These are phyloP conservation scores for Aspergillus homomorphus DNA, from an alignment of 495 filamentous ascomycete species.

Conservation along the genomic window DNA sequence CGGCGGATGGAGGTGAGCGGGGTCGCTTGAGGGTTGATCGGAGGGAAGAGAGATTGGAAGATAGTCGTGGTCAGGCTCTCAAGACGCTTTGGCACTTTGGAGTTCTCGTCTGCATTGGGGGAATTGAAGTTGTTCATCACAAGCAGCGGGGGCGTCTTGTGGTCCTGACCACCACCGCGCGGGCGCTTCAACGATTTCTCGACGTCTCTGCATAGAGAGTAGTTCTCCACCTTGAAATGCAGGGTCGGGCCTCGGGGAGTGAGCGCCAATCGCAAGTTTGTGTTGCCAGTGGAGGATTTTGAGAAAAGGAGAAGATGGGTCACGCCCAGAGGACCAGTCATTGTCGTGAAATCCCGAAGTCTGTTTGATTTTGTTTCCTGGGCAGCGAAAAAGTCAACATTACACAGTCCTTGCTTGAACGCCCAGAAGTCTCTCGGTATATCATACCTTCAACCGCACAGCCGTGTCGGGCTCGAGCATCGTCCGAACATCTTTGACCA, in stretches of 20 bases:
- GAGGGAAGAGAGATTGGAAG: slow-evolving; percentile 95
- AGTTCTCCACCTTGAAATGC: slow-evolving; percentile 93
- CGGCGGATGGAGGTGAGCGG: slow-evolving; percentile 85
- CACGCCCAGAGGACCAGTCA: slow-evolving; percentile 93
- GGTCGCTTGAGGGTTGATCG: slow-evolving; percentile 88
- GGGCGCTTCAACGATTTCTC: slow-evolving; percentile 77
- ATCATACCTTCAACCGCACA: slow-evolving; percentile 63
- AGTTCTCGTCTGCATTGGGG: slow-evolving; percentile 50
- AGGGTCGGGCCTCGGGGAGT: slow-evolving; percentile 90
- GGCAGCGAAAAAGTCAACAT: background rate
- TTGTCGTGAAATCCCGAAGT: slow-evolving; percentile 87
- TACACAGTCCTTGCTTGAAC: background rate
- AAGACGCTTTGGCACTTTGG: slow-evolving; percentile 77
- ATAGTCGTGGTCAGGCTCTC: slow-evolving; percentile 90
- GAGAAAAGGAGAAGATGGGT: slow-evolving; percentile 95
- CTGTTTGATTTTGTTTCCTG: slow-evolving; percentile 88
- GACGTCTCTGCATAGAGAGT: slow-evolving; percentile 90
- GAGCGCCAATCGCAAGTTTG: slow-evolving; percentile 83
- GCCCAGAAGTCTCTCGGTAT: background rate
- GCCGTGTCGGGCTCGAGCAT: slow-evolving; percentile 98
- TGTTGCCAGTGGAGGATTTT: slow-evolving; percentile 82
- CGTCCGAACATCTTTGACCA: slow-evolving; percentile 83
- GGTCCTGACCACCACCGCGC: slow-evolving; percentile 76
- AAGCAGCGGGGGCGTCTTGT: slow-evolving; percentile 75
- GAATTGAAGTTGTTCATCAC: slow-evolving; percentile 98